Evolutionary conservation across 2,329 filamentous ascomycete genomes (phyloP).

Genomic region (Arthrocladium fulminans): DNA sequence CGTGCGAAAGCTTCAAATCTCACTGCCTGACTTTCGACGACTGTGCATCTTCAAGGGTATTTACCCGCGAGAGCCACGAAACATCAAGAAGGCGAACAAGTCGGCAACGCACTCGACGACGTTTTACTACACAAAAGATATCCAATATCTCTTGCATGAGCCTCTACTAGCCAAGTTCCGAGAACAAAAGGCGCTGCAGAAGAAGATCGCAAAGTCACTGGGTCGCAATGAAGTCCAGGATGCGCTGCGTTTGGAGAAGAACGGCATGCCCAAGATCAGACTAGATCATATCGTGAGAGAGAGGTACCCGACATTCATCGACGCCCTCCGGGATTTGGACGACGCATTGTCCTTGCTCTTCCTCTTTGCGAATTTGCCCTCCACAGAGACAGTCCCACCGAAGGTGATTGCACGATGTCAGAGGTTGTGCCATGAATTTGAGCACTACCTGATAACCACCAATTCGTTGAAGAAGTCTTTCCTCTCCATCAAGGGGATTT

Average conservation of each 20-base stretch:
- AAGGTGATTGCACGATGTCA: conserved; percentile 96
- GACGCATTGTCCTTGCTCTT: conserved; percentile 96
- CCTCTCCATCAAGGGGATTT: conserved; percentile 97
- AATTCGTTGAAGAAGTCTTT: conserved; percentile 92
- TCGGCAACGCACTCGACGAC: conserved; percentile 84
- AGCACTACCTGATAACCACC: conserved; percentile 92
- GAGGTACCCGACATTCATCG: conserved; percentile 92
- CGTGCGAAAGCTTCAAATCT: conserved; percentile 95
- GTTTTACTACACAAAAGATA: conserved; percentile 88
- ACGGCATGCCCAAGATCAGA: conserved; percentile 77
- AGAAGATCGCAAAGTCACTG: conserved; percentile 91
- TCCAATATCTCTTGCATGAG: conserved; percentile 96
- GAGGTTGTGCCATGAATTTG: conserved; percentile 85
- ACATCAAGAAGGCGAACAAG: conserved; percentile 93
- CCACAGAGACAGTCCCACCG: conserved; percentile 76
- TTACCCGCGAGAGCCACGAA: conserved; percentile 92
- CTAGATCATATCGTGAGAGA: conserved; percentile 97
- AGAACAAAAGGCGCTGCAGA: conserved; percentile 91
- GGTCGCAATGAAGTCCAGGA: conserved; percentile 85
- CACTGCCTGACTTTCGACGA: conserved; percentile 91
- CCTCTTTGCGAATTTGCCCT: conserved; percentile 92
- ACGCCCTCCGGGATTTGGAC: conserved; percentile 87
- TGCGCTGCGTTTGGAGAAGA: conserved; percentile 83
- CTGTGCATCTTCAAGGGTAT: conserved; percentile 99
- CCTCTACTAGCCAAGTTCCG: conserved; percentile 89